Evolutionary conservation across 1,284 basidiomycete genomes (phyloP).

Genomic region (Ganoderma sinense): DNA sequence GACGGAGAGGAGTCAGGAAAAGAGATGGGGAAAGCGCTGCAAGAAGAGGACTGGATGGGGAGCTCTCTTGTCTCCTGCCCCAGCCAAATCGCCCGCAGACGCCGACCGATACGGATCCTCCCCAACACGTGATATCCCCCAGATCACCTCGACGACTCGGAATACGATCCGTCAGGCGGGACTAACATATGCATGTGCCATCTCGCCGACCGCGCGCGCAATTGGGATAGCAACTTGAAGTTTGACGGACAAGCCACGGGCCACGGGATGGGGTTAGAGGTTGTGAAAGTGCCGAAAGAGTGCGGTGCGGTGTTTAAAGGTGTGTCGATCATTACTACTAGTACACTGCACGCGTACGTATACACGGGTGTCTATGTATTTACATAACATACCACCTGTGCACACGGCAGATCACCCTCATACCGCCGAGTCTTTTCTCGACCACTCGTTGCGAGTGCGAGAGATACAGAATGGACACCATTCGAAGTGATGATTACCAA

Average conservation of each 20-base stretch:
- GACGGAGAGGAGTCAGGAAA: slow-evolving; percentile 13
- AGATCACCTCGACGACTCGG: slow-evolving; percentile 10
- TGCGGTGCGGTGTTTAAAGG: not conserved
- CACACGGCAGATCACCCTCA: no score
- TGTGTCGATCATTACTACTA: not conserved
- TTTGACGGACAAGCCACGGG: not conserved
- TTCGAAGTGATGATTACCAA: not conserved
- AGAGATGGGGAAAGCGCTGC: slow-evolving; percentile 10
- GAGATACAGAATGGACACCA: not conserved
- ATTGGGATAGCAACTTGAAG: not conserved
- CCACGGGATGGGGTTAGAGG: not conserved
- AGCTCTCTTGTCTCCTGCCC: slow-evolving; percentile 24
- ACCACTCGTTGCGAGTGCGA: not conserved
- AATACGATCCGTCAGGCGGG: slow-evolving; percentile 17
- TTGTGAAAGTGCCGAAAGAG: not conserved
- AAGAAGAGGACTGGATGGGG: slow-evolving; percentile 26
- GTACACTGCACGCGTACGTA: not conserved
- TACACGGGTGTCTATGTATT: not conserved
- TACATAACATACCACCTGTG: no score
- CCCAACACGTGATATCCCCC: slow-evolving; percentile 25
- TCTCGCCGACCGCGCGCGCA: not conserved
- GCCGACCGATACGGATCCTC: slow-evolving; percentile 10
- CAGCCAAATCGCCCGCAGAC: slow-evolving; percentile 16
- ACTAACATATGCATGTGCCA: not conserved
- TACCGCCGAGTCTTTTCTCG: no score